A percentile compares a stretch with the other conserved stretches of the same genome.
phyloP scores from a whole-genome alignment of 2,329 filamentous ascomycete genomes.

The Clarireedia homoeocarpa region DNA sequence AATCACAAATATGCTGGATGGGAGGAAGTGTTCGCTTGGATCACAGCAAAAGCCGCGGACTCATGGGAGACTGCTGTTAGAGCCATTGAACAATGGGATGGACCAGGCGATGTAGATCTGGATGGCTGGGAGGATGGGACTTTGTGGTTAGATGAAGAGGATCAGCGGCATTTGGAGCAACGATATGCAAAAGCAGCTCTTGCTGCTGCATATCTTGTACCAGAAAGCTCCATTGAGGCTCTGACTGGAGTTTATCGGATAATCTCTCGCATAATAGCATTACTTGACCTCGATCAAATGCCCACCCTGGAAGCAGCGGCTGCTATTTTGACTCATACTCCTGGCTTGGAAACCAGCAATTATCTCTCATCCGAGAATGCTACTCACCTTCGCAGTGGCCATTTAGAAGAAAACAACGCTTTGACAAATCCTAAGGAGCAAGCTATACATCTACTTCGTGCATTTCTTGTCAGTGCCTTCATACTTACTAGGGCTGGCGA shows the following conservation, averaged over 20 bases:
- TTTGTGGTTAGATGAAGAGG: constrained; percentile 51
- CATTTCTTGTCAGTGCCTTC: constrained; percentile 54
- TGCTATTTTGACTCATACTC: constrained; percentile 38
- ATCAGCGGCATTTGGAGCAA: constrained; percentile 50
- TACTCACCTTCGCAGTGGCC: constrained; percentile 39
- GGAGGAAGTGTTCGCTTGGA: constrained; percentile 63
- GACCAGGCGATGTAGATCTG: constrained; percentile 61
- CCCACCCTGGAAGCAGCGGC: constrained; percentile 43
- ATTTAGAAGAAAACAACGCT: constrained; percentile 52
- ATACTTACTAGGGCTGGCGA: constrained; percentile 45
- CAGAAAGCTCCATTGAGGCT: constrained; percentile 49
- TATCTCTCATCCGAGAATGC: constrained; percentile 36
- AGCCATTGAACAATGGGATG: constrained; percentile 65
- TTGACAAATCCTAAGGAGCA: constrained; percentile 53
- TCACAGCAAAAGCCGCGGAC: constrained; percentile 49
- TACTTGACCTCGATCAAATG: constrained; percentile 53
- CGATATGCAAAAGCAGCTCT: constrained; percentile 62
- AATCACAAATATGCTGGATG: constrained; percentile 49
- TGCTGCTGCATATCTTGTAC: constrained; percentile 59
- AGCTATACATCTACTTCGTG: constrained; percentile 52
- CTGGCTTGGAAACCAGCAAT: constrained; percentile 24
- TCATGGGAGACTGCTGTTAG: constrained; percentile 56
- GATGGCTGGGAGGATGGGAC: constrained; percentile 47
- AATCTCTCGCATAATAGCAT: constrained; percentile 47
- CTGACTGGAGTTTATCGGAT: constrained; percentile 54